A percentile compares a stretch with the other conserved stretches of the same genome.
Evolutionary conservation across 176 grass and related monocot species (phyloP).

Genomic region (Saccharum officinarum): DNA sequence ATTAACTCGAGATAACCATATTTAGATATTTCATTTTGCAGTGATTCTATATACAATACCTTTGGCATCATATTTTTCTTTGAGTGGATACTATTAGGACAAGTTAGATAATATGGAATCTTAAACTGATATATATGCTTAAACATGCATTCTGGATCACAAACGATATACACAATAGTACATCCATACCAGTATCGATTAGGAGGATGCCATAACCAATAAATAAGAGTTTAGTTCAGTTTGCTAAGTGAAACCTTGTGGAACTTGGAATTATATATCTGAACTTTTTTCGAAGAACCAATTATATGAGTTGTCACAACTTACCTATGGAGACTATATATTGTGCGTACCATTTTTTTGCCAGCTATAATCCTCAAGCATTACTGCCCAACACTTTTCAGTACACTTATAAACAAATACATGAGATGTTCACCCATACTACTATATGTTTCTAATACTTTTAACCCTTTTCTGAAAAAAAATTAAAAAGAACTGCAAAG

Average conservation of each 20-base stretch:
- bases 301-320: neutral
- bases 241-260: neutral
- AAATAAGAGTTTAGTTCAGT: neutral
- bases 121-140: neutral
- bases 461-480: too few relatives aligned
- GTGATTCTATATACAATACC: neutral
- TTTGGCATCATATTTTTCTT: neutral
- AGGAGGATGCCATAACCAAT: too few relatives aligned
- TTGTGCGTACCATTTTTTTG: neutral
- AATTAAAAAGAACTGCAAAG: too few relatives aligned
- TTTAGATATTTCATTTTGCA: neutral
- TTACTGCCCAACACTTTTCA: neutral
- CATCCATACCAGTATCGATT: too few relatives aligned
- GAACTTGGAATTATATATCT: neutral
- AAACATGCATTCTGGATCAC: neutral
- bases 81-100: neutral
- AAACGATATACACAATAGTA: too few relatives aligned
- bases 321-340: neutral
- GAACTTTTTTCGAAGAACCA: neutral
- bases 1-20: neutral
- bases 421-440: neutral
- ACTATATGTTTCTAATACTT: too few relatives aligned
- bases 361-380: neutral
- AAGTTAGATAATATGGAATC: neutral
- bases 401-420: slow-evolving; percentile 2